Percentiles rank a stretch among this genome's conserved stretches.
Conservation (phyloP, 2,329 filamentous ascomycete genomes). For the Sporothrix dimorphospora region DNA sequence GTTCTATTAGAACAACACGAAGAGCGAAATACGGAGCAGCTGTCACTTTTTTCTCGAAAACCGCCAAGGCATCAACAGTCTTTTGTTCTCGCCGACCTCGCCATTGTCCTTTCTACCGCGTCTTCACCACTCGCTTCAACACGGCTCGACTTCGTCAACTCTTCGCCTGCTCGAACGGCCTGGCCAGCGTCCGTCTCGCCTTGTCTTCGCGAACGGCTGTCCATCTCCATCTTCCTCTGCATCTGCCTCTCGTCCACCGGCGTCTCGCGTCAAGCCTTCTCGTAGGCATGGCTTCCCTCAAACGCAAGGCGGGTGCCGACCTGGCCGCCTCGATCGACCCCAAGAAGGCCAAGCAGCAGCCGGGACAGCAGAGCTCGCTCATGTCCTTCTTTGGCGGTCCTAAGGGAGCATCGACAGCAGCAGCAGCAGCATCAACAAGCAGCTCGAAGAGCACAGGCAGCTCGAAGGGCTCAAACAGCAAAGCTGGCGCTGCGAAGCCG, state of each 20-base stretch:
- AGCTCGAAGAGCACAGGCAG: background rate
- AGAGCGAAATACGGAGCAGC: background rate
- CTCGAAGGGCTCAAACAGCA: slow-evolving; percentile 16
- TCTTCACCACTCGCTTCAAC: background rate
- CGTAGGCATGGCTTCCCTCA: slow-evolving; percentile 57
- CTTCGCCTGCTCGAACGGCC: background rate
- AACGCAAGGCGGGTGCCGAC: slow-evolving; percentile 65
- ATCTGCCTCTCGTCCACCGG: background rate
- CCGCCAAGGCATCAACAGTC: background rate
- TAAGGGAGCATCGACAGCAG: slow-evolving; percentile 45
- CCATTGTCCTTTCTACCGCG: background rate
- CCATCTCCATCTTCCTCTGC: background rate
- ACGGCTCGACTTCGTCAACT: background rate
- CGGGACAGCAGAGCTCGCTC: slow-evolving; percentile 67
- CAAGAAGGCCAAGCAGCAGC: slow-evolving; percentile 68
- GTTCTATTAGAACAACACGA: background rate
- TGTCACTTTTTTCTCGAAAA: background rate
- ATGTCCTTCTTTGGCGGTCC: slow-evolving; percentile 82
- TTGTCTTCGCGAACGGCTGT: background rate
- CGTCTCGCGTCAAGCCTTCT: background rate
- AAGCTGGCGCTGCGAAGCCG: slow-evolving; percentile 33
- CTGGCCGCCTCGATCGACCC: slow-evolving; percentile 48
- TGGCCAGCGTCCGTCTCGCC: background rate
- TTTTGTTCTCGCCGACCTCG: background rate
- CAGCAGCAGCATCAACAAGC: background rate